Evolutionary conservation across 1,284 basidiomycete species (phyloP).

Genomic region (Ganoderma lingzhi): DNA sequence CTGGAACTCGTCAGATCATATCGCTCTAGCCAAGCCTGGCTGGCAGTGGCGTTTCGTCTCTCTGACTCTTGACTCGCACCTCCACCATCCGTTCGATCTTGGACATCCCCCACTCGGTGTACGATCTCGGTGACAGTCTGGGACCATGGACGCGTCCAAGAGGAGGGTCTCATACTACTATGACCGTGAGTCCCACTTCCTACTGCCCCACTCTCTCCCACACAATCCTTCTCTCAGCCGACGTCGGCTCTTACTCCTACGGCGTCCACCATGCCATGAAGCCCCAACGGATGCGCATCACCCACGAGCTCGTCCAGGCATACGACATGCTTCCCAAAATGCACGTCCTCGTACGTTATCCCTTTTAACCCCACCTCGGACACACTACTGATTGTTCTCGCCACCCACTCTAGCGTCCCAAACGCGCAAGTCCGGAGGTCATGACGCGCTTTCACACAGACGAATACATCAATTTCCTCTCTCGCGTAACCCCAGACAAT

Average conservation of each 20-base stretch:
- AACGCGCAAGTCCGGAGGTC: slow-evolving; percentile 80
- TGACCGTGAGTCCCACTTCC: slow-evolving; percentile 27
- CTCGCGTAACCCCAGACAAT: slow-evolving; percentile 89
- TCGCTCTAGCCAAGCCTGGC: background rate
- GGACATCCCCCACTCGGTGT: background rate
- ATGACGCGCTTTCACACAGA: slow-evolving; percentile 98
- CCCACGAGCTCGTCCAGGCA: slow-evolving; percentile 90
- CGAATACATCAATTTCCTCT: slow-evolving; percentile 95
- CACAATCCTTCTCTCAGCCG: slow-evolving; percentile 52
- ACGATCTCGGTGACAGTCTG: background rate
- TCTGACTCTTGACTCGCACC: background rate
- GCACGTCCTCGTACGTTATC: slow-evolving; percentile 81
- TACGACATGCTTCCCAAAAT: slow-evolving; percentile 93
- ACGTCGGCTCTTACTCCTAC: slow-evolving; percentile 87
- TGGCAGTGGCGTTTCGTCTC: background rate
- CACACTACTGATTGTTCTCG: background rate
- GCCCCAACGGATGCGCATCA: slow-evolving; percentile 92
- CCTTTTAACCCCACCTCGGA: background rate
- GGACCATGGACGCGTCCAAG: slow-evolving; percentile 30
- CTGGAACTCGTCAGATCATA: background rate
- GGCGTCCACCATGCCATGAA: slow-evolving; percentile 95
- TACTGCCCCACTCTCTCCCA: background rate
- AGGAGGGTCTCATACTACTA: slow-evolving; percentile 37
- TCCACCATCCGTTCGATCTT: background rate
- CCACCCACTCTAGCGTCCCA: slow-evolving; percentile 77